Percentiles rank a stretch among this genome's conserved stretches.
These are phyloP conservation scores for Exophiala xenobiotica DNA, from an alignment of 2,329 filamentous ascomycete genomes.

Conservation along the genomic window DNA sequence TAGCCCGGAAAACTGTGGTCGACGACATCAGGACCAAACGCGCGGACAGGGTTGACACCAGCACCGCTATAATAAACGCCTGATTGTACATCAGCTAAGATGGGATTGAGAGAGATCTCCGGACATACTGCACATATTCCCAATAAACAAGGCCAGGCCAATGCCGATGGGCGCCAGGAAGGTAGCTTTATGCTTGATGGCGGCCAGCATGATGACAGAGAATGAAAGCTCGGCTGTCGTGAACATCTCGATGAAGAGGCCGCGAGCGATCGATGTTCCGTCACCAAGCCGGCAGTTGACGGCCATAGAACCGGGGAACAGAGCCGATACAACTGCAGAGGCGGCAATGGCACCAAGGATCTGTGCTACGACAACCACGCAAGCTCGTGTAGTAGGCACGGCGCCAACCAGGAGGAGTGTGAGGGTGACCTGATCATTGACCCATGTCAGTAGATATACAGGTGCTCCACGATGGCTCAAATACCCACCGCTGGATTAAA, in stretches of 20 bases:
- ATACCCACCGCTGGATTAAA: slow-evolving; percentile 51
- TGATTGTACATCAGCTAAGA: slow-evolving; percentile 20
- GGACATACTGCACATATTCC: slow-evolving; percentile 46
- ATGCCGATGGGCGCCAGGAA: slow-evolving; percentile 71
- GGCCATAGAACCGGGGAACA: slow-evolving; percentile 57
- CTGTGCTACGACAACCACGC: slow-evolving; percentile 56
- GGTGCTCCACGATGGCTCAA: background rate
- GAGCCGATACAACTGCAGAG: slow-evolving; percentile 55
- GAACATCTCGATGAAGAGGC: slow-evolving; percentile 67
- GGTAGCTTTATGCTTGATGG: slow-evolving; percentile 70
- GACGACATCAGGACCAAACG: slow-evolving; percentile 48
- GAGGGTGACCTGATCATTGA: slow-evolving; percentile 48
- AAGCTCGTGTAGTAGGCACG: slow-evolving; percentile 51
- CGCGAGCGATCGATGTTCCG: slow-evolving; percentile 54
- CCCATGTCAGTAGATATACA: background rate
- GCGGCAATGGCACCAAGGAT: slow-evolving; percentile 59
- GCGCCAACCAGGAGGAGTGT: slow-evolving; percentile 58
- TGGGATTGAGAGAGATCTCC: background rate
- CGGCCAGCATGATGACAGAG: slow-evolving; percentile 67
- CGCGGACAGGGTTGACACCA: slow-evolving; percentile 48
- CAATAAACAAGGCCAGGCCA: slow-evolving; percentile 67
- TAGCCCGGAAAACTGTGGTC: slow-evolving; percentile 46
- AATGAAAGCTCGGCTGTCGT: slow-evolving; percentile 63
- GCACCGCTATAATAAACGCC: slow-evolving; percentile 49
- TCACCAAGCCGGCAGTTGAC: slow-evolving; percentile 57